Evolutionary conservation across 805 yeast species (phyloP), one percentile per base, ranked within the genome.

Genomic region (Spathaspora arborariae): DNA sequence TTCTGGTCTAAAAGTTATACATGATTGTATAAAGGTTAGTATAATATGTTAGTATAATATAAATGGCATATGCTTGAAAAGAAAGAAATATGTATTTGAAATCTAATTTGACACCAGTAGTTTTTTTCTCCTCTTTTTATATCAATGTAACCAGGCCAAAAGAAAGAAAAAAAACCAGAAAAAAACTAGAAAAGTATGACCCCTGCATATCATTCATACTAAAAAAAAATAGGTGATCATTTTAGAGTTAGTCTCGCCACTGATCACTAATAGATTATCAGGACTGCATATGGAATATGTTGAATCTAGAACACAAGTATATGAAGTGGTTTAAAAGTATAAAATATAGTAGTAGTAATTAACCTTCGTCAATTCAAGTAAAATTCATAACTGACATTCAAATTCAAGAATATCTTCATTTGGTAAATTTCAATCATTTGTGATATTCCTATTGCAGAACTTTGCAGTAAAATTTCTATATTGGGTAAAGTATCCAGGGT

Each of bases 1-100:
- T 26, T 37, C 40, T 37, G 40, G 40, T 37, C 40, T 37, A 37
- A 20, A 37, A 37, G 40, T 19, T 37, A 37, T 20, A 37, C 40
- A 37, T 37, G 40, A 37, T 37, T 37, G 40, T 37, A 37, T 37
- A 37, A 13, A 9, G 24, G 20, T 37, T 37, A 20, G 21, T 37
- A n/a, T n/a, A 35, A 5, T 9, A 22, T 6, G 9, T 22, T 6
- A 7, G 26, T 22, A 22, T n/a, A n/a, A n/a, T n/a, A 24, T 5
- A 24, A 24, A 24, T 24, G 27, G 27, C 27, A 5, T 5, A 24
- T 10, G 10, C 11, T 3, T 24, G 27, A 4, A 13, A 9, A 24
- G 10, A 30, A 5, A 30, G 35, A 30, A 30, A 7, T 4, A 8
- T 13, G 8, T 13, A 15, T 3, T 30, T 3, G 18, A 13, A 30